Conservation (phyloP, 164 flowering plant species). For the Dillenia turbinata region DNA sequence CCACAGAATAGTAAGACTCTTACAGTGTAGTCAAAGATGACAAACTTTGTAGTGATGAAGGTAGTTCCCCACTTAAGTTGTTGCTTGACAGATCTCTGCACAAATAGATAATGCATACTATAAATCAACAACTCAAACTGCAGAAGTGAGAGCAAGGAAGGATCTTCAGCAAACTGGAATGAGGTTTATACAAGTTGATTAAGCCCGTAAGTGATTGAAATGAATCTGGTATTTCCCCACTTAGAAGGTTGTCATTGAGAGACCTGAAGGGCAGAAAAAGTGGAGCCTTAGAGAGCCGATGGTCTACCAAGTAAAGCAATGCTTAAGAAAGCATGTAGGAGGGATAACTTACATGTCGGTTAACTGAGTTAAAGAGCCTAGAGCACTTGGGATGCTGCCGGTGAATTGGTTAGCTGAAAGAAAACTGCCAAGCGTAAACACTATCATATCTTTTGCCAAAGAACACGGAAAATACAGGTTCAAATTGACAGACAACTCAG, state of each 20-base stretch:
- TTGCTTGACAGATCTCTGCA: constrained; percentile 84
- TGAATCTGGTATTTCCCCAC: constrained; percentile 73
- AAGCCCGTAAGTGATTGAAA: constrained; percentile 47
- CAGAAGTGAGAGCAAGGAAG: constrained; percentile 4
- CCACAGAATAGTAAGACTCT: constrained; percentile 20
- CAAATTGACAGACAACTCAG: constrained; percentile 1
- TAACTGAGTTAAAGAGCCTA: constrained; percentile 46
- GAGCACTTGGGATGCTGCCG: constrained; percentile 81
- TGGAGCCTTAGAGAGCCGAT: neutral
- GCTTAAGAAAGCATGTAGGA: neutral
- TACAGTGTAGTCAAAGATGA: constrained; percentile 62
- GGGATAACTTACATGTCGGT: constrained; percentile 52
- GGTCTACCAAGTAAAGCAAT: neutral
- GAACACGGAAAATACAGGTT: neutral
- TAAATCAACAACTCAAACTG: constrained; percentile 7
- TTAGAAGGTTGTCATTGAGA: constrained; percentile 53
- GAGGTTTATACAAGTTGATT: constrained; percentile 59
- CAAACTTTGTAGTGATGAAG: constrained; percentile 53
- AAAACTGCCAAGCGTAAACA: constrained; percentile 56
- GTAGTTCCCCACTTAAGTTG: constrained; percentile 74
- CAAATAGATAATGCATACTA: neutral
- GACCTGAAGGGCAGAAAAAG: constrained; percentile 44
- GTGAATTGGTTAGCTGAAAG: constrained; percentile 82
- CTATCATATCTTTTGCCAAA: constrained; percentile 10
- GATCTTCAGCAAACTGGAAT: neutral